Evolutionary conservation across 2,329 filamentous ascomycete species (phyloP).

Genomic region (Cordyceps javanica): DNA sequence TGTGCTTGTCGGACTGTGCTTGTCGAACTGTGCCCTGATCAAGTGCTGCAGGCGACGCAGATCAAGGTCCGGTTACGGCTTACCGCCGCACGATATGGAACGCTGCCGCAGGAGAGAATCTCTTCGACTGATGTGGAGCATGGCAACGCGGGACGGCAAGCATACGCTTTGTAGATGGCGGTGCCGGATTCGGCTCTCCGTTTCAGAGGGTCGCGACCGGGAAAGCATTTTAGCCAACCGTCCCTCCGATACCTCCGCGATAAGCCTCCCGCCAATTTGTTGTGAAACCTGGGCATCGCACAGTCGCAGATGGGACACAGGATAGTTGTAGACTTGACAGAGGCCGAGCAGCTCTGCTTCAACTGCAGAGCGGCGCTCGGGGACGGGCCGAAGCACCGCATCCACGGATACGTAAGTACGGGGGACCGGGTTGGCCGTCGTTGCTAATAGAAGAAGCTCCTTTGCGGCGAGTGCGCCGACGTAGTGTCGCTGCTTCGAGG

Average conservation of each 20-base stretch:
- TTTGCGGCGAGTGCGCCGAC: not conserved
- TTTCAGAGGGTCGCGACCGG: not conserved
- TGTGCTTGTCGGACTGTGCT: too few relatives aligned
- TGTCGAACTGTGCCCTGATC: too few relatives aligned
- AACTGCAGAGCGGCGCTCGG: not conserved
- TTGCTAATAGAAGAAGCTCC: not conserved
- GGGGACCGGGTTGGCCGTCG: not conserved
- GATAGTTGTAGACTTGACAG: not conserved
- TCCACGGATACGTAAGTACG: not conserved
- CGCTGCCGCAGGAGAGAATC: too few relatives aligned
- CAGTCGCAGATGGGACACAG: not conserved
- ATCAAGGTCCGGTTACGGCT: too few relatives aligned
- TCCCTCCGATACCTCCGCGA: not conserved
- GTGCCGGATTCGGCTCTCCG: not conserved
- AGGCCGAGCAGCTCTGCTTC: not conserved
- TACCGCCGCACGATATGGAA: too few relatives aligned
- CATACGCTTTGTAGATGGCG: not conserved
- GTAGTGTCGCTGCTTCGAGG: not conserved
- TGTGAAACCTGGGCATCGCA: not conserved
- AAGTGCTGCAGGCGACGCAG: too few relatives aligned
- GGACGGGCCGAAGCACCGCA: not conserved
- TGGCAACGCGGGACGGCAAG: not conserved
- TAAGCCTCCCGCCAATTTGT: too few relatives aligned
- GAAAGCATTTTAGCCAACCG: not conserved
- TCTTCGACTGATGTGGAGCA: not conserved